Conservation (phyloP, 208 protist species). For the Herpetomonas tarakana region DNA sequence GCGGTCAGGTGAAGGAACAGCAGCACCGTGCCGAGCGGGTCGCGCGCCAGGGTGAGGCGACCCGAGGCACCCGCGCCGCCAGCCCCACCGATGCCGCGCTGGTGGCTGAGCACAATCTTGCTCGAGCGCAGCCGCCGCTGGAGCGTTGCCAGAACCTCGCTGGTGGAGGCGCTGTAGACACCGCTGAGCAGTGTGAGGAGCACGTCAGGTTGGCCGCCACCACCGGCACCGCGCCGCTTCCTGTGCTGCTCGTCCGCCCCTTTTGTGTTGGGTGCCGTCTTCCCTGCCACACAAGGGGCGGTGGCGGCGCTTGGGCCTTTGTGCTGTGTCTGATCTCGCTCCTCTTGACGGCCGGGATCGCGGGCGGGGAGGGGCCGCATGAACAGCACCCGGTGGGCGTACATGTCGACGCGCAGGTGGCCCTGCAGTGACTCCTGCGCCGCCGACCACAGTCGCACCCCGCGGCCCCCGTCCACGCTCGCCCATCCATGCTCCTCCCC, state of each 20-base stretch:
- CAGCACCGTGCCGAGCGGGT: conserved; percentile 40
- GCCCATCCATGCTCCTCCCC: not conserved
- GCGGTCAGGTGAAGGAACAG: conserved; percentile 39
- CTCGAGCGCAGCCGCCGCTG: not conserved
- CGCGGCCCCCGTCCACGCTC: not conserved
- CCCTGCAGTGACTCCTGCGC: conserved; percentile 9
- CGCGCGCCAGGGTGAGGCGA: conserved; percentile 26
- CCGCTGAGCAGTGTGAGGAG: not conserved
- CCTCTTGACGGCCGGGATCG: not conserved
- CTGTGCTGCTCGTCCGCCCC: no score
- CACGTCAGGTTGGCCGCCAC: not conserved
- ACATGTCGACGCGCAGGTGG: conserved; percentile 13
- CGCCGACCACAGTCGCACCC: conserved; percentile 19
- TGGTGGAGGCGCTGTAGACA: not conserved
- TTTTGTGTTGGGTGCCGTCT: not conserved
- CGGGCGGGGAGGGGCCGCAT: conserved; percentile 25
- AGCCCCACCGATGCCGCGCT: not conserved
- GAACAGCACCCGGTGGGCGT: conserved; percentile 19
- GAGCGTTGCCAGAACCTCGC: not conserved
- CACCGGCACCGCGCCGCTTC: not conserved
- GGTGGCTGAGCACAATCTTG: not conserved
- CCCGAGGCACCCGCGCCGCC: conserved; percentile 10
- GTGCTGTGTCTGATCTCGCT: not conserved
- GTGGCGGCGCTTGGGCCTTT: not conserved
- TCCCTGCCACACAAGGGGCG: no score